A percentile compares a stretch with the other conserved stretches of the same genome.
phyloP scores from a whole-genome alignment of 495 filamentous ascomycete genomes.

The Melanomma pulvis-pyrius region DNA sequence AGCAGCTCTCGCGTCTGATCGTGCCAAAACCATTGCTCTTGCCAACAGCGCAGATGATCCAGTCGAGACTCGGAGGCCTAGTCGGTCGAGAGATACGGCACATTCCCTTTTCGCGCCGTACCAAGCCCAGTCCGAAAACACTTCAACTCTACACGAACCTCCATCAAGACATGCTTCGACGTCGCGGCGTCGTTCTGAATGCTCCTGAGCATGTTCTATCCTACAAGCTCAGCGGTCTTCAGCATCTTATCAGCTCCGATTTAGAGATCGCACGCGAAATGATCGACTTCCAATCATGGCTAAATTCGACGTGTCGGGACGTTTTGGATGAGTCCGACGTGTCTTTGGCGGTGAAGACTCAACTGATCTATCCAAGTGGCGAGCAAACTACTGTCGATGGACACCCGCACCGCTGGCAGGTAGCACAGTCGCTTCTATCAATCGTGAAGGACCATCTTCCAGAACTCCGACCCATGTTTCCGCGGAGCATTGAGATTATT shows the following conservation, averaged over 20 bases:
- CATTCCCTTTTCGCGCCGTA: constrained; percentile 57
- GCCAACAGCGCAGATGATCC: constrained; percentile 56
- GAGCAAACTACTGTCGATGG: constrained; percentile 54
- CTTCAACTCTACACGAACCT: constrained; percentile 46
- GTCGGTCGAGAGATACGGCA: constrained; percentile 52
- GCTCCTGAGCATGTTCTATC: constrained; percentile 58
- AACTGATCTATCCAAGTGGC: constrained; percentile 54
- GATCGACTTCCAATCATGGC: constrained; percentile 53
- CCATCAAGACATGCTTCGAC: constrained; percentile 27
- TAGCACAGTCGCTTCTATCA: constrained; percentile 48
- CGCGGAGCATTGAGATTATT: constrained; percentile 51
- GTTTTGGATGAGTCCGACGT: constrained; percentile 62
- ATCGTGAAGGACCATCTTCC: constrained; percentile 46
- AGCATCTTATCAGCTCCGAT: constrained; percentile 49
- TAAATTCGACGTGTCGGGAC: constrained; percentile 52
- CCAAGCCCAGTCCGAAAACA: constrained; percentile 39
- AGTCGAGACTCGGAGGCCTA: constrained; percentile 53
- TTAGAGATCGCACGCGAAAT: constrained; percentile 48
- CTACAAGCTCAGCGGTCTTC: constrained; percentile 55
- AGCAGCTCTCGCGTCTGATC: constrained; percentile 52
- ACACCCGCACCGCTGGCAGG: constrained; percentile 54
- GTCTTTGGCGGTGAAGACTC: constrained; percentile 50
- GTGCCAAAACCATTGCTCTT: constrained; percentile 56
- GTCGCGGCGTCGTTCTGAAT: constrained; percentile 51
- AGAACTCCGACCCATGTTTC: constrained; percentile 44